Base-by-base conservation (phyloP, 2,329 filamentous ascomycete species). In the Calonectria naviculata region DNA sequence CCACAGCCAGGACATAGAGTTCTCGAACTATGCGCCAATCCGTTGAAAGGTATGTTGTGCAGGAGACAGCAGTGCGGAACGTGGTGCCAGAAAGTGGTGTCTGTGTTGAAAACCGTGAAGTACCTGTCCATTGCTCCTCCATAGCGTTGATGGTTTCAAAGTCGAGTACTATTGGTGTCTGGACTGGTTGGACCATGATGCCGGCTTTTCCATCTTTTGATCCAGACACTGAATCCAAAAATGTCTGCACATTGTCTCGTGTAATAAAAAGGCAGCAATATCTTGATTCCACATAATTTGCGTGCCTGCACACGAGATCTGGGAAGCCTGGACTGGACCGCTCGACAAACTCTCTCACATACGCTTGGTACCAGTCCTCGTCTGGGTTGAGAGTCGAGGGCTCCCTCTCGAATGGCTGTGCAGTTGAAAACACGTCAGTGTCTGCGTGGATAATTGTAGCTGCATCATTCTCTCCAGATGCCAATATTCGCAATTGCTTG, bases 391-490 rank as follows among this genome's bases (percentile, higher is more conserved):
- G 26, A 31, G 56, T 61, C 9, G 56, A 61, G 1, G 56, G 56
- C 19, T 44, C 56, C 12, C 56, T 44, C 24, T 61, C 56, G 31
- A 61, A 41, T 2, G 38, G 56, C 24, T 61, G 56, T 15, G 46
- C 47, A 3, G 44, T 65, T 17, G 44, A 54, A 28, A 41, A 65
- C 2, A 65, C 34, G 24, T 65, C 47, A 9, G 36, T 42, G 21
- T 65, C 61, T 24, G 61, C 31, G 12, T 65, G 29, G 36, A 65
- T 52, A 17, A 38, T 36, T 15, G 41, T 56, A 6, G 46, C 46
- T 28, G 46, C 46, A 15, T 65, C 63, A 26, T 65, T 65, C 24
- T 65, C 63, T 4, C 63, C 63, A 2, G 63, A 65, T 12, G 47
- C 63, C 13, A 65, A 10, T 3, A 38, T 38, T 24, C 44, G 61